A percentile compares a stretch with the other conserved stretches of the same genome.
phyloP scores from a whole-genome alignment of 1,284 basidiomycete genomes.

The Ceratobasidium sp. region DNA sequence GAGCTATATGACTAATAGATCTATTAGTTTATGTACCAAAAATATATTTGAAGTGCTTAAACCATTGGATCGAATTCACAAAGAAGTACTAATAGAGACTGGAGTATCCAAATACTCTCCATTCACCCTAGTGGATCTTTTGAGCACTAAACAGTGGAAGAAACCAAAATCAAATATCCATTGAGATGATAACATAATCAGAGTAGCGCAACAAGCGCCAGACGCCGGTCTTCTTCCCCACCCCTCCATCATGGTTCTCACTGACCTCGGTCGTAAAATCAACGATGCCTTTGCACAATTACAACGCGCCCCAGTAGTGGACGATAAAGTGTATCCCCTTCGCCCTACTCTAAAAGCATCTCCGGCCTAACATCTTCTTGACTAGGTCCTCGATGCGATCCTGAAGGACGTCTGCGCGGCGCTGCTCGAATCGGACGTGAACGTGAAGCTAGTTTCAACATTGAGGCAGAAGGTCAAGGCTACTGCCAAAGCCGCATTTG shows the following conservation, averaged over 20 bases:
- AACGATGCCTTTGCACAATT: constrained; percentile 94
- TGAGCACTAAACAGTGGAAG: too few species aligned
- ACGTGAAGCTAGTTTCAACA: constrained; percentile 93
- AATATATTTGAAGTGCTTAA: too few species aligned
- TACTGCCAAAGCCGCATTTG: constrained; percentile 81
- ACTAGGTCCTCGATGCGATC: constrained; percentile 88
- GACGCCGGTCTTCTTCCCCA: background rate
- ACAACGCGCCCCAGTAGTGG: constrained; percentile 83
- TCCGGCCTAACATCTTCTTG: constrained; percentile 43
- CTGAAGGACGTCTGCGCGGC: constrained; percentile 96
- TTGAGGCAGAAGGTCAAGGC: constrained; percentile 90
- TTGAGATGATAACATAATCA: too few species aligned
- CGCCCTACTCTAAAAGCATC: constrained; percentile 42
- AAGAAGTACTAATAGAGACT: too few species aligned
- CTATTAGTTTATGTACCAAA: too few species aligned
- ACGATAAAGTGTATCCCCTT: constrained; percentile 76
- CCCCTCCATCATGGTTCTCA: constrained; percentile 83
- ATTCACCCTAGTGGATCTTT: too few species aligned
- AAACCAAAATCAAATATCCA: too few species aligned
- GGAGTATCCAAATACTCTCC: too few species aligned
- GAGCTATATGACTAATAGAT: too few species aligned
- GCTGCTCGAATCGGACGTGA: constrained; percentile 96
- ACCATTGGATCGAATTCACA: too few species aligned
- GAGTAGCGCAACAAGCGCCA: too few species aligned
- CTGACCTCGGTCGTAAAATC: constrained; percentile 93